phyloP scores from a whole-genome alignment of 2,329 filamentous ascomycete genomes.

The Chaetomium globosum region DNA sequence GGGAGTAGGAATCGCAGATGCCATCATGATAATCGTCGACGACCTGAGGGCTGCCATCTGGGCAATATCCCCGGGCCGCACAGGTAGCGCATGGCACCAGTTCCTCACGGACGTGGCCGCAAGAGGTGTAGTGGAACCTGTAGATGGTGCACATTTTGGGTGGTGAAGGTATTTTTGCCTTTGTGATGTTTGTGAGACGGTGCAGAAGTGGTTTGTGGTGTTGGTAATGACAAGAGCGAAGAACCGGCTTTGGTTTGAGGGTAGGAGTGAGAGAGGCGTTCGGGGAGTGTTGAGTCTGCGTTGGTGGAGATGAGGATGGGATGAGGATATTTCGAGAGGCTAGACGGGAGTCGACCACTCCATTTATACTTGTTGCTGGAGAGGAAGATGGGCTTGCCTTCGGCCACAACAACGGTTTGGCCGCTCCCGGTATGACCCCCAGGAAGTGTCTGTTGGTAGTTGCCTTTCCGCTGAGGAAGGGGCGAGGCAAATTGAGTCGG shows the following conservation, averaged over 20 bases:
- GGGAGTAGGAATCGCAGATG: background rate
- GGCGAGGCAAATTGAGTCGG: conserved; percentile 25
- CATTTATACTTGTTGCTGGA: conserved; percentile 14
- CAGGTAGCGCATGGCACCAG: conserved; percentile 6
- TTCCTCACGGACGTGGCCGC: conserved; percentile 16
- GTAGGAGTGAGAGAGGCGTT: background rate
- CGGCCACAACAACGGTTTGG: conserved; percentile 10
- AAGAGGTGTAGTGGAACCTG: conserved; percentile 10
- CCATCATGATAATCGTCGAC: conserved; percentile 15
- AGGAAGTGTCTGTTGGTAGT: conserved; percentile 24
- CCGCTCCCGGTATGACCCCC: conserved; percentile 20
- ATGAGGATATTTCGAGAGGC: background rate
- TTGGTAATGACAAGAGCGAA: background rate
- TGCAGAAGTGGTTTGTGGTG: background rate
- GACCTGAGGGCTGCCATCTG: background rate
- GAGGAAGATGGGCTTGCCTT: background rate
- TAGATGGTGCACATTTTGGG: conserved; percentile 22
- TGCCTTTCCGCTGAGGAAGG: conserved; percentile 7
- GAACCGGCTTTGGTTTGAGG: background rate
- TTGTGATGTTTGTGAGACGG: background rate
- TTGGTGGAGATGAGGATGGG: background rate
- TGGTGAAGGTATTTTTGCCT: background rate
- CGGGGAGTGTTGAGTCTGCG: background rate
- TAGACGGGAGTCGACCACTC: conserved; percentile 1
- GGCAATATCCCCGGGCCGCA: conserved; percentile 9